Base-by-base conservation (phyloP, 805 yeast genomes). In the Ogataea methanolica region DNA sequence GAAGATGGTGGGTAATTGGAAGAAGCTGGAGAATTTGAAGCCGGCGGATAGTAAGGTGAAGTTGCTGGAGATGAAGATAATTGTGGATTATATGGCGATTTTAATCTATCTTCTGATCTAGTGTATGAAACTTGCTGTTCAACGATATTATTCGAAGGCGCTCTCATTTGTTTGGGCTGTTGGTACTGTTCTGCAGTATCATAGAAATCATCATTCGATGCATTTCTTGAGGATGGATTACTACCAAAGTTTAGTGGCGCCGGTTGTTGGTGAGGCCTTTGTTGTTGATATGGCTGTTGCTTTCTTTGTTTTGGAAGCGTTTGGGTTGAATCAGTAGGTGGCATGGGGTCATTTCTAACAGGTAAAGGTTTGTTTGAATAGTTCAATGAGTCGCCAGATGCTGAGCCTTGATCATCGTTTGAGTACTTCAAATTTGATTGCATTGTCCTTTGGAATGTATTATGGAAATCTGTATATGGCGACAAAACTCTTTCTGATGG, bases 391-490 rank as follows among this genome's bases (percentile, higher is more conserved):
- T 15, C 16, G 15, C 33, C n/a, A 15, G 41, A 21, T 2, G 14
- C 9, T 19, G 41, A 9, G 14, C 26, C n/a, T 15, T 19, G 29
- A 16, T 37, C 16, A 15, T 26, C 12, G 16, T 33, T 16, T 38
- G 47, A 26, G 45, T 40, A n/a, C 37, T n/a, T 11, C 33, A 43
- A 14, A 37, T 37, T 43, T 15, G 48, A 50, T 39, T 60, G 55
- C 53, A 66, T 56, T 2, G 69, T 56, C 26, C 54, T 56, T 19
- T 56, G 59, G 46, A 58, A 63, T 35, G 65, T 59, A 12, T 55
- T 54, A 44, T 66, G 61, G 57, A 66, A 67, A 26, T 61, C 69
- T 2, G 70, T 58, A 49, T 65, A 67, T 38, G 73, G 72, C 1
- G 72, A 68, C 23, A 67, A 42, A 8, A 55, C 56, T 39, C 70